phyloP scores from a whole-genome alignment of 78 protist species.

The Emiliania huxleyi region DNA sequence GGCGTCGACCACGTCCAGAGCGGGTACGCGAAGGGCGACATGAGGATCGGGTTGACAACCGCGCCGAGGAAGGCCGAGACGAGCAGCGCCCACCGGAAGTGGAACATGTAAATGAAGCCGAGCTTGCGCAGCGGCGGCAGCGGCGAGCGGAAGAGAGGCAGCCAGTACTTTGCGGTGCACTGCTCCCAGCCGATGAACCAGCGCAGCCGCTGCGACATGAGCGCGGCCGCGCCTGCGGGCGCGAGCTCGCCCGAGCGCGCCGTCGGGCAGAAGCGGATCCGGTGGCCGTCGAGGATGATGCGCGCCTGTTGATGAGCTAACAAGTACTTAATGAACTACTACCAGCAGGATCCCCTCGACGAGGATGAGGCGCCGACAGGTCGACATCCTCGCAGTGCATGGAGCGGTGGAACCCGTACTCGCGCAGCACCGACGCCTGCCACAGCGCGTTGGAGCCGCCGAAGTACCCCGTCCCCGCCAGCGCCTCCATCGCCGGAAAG shows the following conservation, averaged over 20 bases:
- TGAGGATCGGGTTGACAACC: background rate
- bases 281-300: background rate
- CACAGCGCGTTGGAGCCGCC: slow-evolving; percentile 10
- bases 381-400: background rate
- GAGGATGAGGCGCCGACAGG: too few species aligned
- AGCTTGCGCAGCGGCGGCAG: background rate
- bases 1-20: background rate
- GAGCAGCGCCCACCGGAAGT: background rate
- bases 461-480: background rate
- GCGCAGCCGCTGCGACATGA: background rate
- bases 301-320: too few species aligned
- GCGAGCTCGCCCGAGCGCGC: slow-evolving; percentile 28
- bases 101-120: background rate
- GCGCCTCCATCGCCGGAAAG: background rate
- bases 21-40: background rate
- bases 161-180: background rate
- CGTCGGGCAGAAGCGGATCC: background rate
- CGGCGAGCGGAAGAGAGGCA: background rate
- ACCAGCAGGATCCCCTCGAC: too few species aligned
- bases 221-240: background rate
- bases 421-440: background rate
- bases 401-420: background rate
- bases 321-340: too few species aligned
- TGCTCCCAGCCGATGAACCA: slow-evolving; percentile 7
- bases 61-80: background rate